phyloP scores from a whole-genome alignment of 352 stramenopile species.

The Globisporangium echinulatum region DNA sequence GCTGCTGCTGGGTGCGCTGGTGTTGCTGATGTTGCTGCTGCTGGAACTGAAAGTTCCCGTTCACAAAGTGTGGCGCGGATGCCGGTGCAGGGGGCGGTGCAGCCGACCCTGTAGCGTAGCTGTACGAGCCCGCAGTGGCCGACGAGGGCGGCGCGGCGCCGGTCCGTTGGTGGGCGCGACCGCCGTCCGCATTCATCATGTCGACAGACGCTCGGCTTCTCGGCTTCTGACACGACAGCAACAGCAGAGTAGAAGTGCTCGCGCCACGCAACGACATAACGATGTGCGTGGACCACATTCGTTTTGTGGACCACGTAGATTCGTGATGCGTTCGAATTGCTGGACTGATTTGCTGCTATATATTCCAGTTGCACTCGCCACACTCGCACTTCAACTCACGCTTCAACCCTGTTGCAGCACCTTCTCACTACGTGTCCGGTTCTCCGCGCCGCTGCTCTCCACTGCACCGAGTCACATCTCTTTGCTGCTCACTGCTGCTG shows the following conservation, averaged over 20 bases:
- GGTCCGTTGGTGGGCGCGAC: conserved; percentile 1
- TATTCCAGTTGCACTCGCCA: too few relatives aligned
- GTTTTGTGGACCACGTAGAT: too few relatives aligned
- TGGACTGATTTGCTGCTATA: too few relatives aligned
- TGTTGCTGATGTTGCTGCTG: conserved; percentile 12
- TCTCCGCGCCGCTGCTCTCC: too few relatives aligned
- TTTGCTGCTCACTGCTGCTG: too few relatives aligned
- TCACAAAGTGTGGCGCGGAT: conserved; percentile 11
- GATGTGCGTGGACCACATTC: too few relatives aligned
- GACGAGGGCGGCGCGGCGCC: background rate
- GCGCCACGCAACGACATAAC: background rate
- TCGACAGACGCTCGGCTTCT: background rate
- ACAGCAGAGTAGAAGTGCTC: too few relatives aligned
- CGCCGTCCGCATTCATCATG: conserved; percentile 12
- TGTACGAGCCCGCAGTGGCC: background rate
- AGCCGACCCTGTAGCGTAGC: background rate
- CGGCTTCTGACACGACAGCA: background rate
- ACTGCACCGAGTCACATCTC: too few relatives aligned
- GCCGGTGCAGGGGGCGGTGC: conserved; percentile 5
- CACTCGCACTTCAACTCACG: too few relatives aligned
- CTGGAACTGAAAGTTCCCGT: conserved; percentile 14
- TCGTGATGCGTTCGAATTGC: too few relatives aligned
- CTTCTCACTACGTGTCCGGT: too few relatives aligned
- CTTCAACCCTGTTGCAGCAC: too few relatives aligned
- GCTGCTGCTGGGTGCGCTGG: conserved; percentile 5